Conservation (phyloP, 148 eudicot genomes). For the Amaranthus hypochondriacus region DNA sequence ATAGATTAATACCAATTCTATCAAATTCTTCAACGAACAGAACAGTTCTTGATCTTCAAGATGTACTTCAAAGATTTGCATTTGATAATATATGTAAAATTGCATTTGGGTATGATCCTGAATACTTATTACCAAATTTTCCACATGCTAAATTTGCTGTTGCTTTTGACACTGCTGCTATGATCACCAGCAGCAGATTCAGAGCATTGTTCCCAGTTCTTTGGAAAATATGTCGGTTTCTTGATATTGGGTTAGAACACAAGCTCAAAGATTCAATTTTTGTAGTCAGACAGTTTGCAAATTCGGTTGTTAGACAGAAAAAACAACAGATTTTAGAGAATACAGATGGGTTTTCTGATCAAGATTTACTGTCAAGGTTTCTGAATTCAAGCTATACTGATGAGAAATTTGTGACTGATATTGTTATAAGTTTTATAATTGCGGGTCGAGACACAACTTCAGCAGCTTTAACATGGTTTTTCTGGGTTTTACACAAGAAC, state of each 20-base stretch:
- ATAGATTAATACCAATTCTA: slow-evolving; percentile 31
- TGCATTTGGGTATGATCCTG: slow-evolving; percentile 42
- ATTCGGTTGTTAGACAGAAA: slow-evolving; percentile 1
- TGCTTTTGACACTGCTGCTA: slow-evolving; percentile 32
- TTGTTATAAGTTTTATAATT: slow-evolving; percentile 35
- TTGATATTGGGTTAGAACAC: slow-evolving; percentile 35
- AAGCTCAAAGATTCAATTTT: slow-evolving; percentile 21
- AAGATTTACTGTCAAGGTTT: slow-evolving; percentile 37
- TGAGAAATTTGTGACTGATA: slow-evolving; percentile 33
- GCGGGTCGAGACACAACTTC: slow-evolving; percentile 43
- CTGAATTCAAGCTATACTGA: slow-evolving; percentile 25
- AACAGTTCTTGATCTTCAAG: slow-evolving; percentile 11
- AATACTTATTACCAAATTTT: slow-evolving; percentile 22
- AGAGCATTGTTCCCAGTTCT: slow-evolving; percentile 11
- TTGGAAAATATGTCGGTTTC: slow-evolving; percentile 30
- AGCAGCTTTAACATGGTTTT: slow-evolving; percentile 39
- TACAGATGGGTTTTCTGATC: too few species aligned
- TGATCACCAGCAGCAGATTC: slow-evolving; percentile 21
- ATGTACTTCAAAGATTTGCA: slow-evolving; percentile 18
- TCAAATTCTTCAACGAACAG: slow-evolving; percentile 3
- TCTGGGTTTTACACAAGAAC: slow-evolving; percentile 31
- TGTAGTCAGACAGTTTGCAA: slow-evolving; percentile 21
- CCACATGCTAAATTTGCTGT: slow-evolving; percentile 23
- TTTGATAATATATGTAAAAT: slow-evolving; percentile 27
- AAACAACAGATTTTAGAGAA: not conserved